phyloP scores from a whole-genome alignment of 805 yeast species.

The Starmerella bacillaris region DNA sequence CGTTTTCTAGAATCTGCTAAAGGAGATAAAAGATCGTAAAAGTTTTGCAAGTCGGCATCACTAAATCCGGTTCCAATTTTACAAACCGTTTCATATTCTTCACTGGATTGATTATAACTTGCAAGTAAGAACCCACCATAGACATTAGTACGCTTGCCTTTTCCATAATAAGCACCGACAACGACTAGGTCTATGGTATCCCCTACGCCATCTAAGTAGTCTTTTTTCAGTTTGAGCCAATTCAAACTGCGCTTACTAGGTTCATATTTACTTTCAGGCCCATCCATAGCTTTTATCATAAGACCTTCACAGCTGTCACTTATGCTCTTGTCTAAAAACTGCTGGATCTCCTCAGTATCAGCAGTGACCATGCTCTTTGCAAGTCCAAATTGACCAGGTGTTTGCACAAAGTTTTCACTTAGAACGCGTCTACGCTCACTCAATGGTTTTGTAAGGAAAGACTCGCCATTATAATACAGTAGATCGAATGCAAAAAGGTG shows the following conservation, averaged over 20 bases:
- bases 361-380: slow-evolving; percentile 61
- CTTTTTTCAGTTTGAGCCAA: slow-evolving; percentile 91
- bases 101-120: slow-evolving; percentile 75
- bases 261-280: slow-evolving; percentile 66
- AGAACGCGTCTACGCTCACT: slow-evolving; percentile 51
- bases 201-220: slow-evolving; percentile 86
- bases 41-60: slow-evolving; percentile 53
- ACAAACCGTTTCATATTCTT: slow-evolving; percentile 87
- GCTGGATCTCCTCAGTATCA: slow-evolving; percentile 55
- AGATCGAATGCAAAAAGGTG: slow-evolving; percentile 87
- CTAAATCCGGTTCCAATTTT: slow-evolving; percentile 95
- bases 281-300: slow-evolving; percentile 81
- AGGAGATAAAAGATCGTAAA: slow-evolving; percentile 46
- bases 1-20: slow-evolving; percentile 50
- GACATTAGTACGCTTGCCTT: slow-evolving; percentile 84
- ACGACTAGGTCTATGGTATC: slow-evolving; percentile 89
- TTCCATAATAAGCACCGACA: slow-evolving; percentile 82
- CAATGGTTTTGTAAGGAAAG: slow-evolving; percentile 49
- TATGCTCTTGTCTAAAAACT: slow-evolving; percentile 72
- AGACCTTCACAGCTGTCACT: slow-evolving; percentile 86
- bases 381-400: slow-evolving; percentile 62
- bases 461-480: slow-evolving; percentile 52
- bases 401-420: slow-evolving; percentile 35
- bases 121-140: slow-evolving; percentile 91
- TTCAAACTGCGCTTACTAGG: slow-evolving; percentile 89